phyloP scores from a whole-genome alignment of 192 early-diverging fungal species.

The Pilaira anomala region DNA sequence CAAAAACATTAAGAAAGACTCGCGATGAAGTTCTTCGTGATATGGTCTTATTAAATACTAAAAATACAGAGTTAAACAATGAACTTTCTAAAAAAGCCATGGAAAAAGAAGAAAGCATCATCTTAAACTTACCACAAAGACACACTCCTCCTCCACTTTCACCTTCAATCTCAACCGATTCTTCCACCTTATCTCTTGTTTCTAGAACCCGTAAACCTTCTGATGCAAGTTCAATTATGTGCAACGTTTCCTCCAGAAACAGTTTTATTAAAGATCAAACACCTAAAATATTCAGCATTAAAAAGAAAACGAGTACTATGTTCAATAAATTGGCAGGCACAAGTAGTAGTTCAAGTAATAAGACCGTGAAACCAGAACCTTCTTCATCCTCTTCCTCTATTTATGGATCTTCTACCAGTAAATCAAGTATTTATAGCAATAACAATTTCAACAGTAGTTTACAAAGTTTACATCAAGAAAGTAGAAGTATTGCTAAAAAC shows the following conservation, averaged over 20 bases:
- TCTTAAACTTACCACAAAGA: background rate
- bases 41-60: constrained; percentile 47
- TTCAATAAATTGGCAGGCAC: constrained; percentile 24
- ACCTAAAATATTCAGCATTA: constrained; percentile 51
- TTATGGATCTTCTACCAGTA: background rate
- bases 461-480: background rate
- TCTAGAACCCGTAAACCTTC: background rate
- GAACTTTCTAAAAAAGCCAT: constrained; percentile 44
- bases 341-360: background rate
- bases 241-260: constrained; percentile 22
- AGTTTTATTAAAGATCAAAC: constrained; percentile 30
- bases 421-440: background rate
- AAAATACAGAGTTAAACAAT: constrained; percentile 57
- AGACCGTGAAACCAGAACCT: constrained; percentile 10
- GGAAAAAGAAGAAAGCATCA: constrained; percentile 18
- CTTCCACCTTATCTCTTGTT: background rate
- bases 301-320: constrained; percentile 42
- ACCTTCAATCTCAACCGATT: background rate
- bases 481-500: background rate
- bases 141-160: background rate
- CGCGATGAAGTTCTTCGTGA: constrained; percentile 54
- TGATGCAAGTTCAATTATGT: constrained; percentile 12
- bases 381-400: constrained; percentile 21
- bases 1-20: constrained; percentile 37
- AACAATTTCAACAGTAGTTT: background rate